phyloP scores from a whole-genome alignment of 2,329 filamentous ascomycete genomes.

The Botrytis paeoniae region DNA sequence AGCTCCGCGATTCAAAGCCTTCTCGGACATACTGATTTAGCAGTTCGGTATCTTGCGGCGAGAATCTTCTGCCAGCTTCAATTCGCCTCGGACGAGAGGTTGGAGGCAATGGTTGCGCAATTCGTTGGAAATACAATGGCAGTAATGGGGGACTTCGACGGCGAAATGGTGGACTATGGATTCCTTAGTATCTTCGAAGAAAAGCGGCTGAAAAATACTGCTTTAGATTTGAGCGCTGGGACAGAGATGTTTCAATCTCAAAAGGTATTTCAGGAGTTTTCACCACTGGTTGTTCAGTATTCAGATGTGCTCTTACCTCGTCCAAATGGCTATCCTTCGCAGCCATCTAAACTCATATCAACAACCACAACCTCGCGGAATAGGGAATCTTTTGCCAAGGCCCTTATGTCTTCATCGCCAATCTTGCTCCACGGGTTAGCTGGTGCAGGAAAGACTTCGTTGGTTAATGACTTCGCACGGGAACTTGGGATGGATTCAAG shows the following conservation, averaged over 20 bases:
- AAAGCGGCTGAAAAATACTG: slow-evolving; percentile 32
- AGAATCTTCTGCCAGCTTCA: slow-evolving; percentile 77
- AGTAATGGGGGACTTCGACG: slow-evolving; percentile 72
- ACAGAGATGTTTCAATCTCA: neutral
- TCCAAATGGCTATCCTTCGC: slow-evolving; percentile 48
- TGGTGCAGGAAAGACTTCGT: slow-evolving; percentile 85
- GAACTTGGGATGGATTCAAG: slow-evolving; percentile 73
- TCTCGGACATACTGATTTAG: slow-evolving; percentile 56
- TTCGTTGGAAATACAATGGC: slow-evolving; percentile 60
- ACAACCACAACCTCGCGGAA: slow-evolving; percentile 74
- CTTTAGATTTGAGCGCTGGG: neutral
- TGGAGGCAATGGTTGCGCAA: slow-evolving; percentile 66
- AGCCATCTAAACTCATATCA: slow-evolving; percentile 56
- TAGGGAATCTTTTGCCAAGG: slow-evolving; percentile 63
- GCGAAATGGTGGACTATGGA: slow-evolving; percentile 69
- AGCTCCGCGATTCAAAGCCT: slow-evolving; percentile 66
- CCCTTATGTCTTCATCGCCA: slow-evolving; percentile 66
- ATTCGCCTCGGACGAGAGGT: slow-evolving; percentile 73
- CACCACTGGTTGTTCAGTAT: slow-evolving; percentile 60
- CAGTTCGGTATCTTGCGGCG: slow-evolving; percentile 76
- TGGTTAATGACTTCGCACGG: slow-evolving; percentile 78
- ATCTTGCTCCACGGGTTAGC: slow-evolving; percentile 78
- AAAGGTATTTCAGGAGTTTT: slow-evolving; percentile 44
- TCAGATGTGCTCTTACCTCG: slow-evolving; percentile 66
- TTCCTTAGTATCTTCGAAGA: slow-evolving; percentile 64